Evolutionary conservation across 352 stramenopile species (phyloP), one percentile per base, ranked within the genome.

Genomic region (Paralagenidium karlingii): DNA sequence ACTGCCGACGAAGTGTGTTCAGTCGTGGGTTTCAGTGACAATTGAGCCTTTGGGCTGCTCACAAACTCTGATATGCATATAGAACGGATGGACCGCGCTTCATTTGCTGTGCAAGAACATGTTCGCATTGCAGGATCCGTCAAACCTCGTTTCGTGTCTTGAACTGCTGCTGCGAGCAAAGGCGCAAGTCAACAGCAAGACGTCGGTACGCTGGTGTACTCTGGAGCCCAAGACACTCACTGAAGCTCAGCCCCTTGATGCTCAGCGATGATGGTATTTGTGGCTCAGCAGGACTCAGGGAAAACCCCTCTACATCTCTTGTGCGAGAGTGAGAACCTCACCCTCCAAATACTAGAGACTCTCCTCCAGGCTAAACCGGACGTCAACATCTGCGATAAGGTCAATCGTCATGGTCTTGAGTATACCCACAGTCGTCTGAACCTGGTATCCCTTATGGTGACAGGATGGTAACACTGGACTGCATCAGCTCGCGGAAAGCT

Each of bases 101-200:
- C 76, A 89, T 45, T 43, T 85, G 15, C 46, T 89, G 33, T 77
- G 68, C 54, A 78, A 82, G 53, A 82, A 78, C 53, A 63, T 59
- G 11, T 60, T 47, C 26, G 51, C 7, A 51, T 60, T 5, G 49
- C 34, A 12, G 41, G 24, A 9, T 24, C 50, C 5, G 47, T 27
- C 16, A n/a, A 60, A 80, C 22, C 31, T 79, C 25, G 52, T 51
- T 11, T 38, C 47, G 13, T 70, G 57, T 31, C 41, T 79, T 24
- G 49, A 63, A 26, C 43, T 54, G 34, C 65, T 82, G 9, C 11
- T 77, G 7, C 26, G 24, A 3, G 58, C 49, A 24, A 71, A 60
- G n/a, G 63, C 60, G 5, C 41, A 57, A 5, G 55, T 62, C 27
- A 58, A 78, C 16, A 10, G 53, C 30, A 42, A 59, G 36, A 74